Base-by-base conservation (phyloP, 23 red algal genomes). In the Gracilaria gracilis region DNA sequence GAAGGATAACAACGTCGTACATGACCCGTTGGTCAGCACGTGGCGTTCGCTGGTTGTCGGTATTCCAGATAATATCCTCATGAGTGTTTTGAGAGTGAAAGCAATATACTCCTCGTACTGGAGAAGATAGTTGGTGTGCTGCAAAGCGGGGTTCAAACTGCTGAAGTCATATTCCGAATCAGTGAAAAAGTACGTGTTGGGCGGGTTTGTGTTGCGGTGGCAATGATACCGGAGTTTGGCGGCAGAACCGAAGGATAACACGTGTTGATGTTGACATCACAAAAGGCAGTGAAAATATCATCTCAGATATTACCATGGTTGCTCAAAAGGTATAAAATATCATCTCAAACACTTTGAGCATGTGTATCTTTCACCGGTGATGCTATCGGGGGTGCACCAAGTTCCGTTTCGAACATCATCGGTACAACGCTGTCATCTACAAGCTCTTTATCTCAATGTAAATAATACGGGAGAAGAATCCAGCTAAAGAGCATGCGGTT, bases 111-210 rank as follows among this genome's bases (percentile, higher is more conserved):
- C n/a, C n/a, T n/a, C n/a, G n/a, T n/a, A n/a, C n/a, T n/a, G n/a
- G n/a, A n/a, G n/a, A n/a, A n/a, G n/a, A n/a, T n/a, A n/a, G 44
- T 54, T 12, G 15, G 81, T 85, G 39, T 65, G 51, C 32, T 51
- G 6, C 65, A 54, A 1, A 8, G n/a, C 53, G 4, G 82, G 28
- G 17, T 21, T 35, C 82, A 62, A 86, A 13, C 6, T 16, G 82
- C 82, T 86, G 57, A 73, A 86, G 46, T 86, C 82, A 27, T 86
- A 86, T 23, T 29, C 59, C 19, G 82, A 64, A 53, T 86, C 82
- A 29, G 82, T 86, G 49, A 86, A 57, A 64, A 86, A 86, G 37
- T 65, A 47, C 6, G 20, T 0, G 82, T 86, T 86, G 11, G 65
- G 59, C 29, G 61, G 61, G 0, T 57, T 34, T 4, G 55, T 61